Evolutionary conservation across 176 grass and related monocot genomes (phyloP), one percentile per base, ranked within the genome.

Genomic region (Oryza brachyantha): DNA sequence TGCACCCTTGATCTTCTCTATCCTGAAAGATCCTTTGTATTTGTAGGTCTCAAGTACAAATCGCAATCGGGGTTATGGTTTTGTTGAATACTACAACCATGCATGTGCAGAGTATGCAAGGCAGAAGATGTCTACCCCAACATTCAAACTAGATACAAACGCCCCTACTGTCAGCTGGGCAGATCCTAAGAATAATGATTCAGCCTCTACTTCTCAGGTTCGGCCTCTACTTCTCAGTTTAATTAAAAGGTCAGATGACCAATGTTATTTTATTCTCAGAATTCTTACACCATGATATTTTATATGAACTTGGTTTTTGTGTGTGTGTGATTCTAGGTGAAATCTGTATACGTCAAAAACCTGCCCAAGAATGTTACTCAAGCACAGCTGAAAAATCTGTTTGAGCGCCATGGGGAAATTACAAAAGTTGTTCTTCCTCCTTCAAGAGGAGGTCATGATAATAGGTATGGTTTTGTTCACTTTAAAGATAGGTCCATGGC

Each of bases 301-400:
- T 52, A 81, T 75, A 8, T 61, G 32, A 79, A 80, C 62, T 28
- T 81, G 37, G 75, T 17, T 70, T 52, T 52, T 46, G 14, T 5
- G 6, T 34, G n/a, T 37, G 22, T 70, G 31, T 32, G 31, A n/a
- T 64, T 72, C 70, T 42, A 98, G 92, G 84, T 92, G 55, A 94
- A 92, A 84, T 93, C 92, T 25, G 43, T 98, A 25, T 98, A 98
- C 87, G 92, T 94, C 34, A 98, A 98, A 87, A 94, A 98, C 74
- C 75, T 98, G 66, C 95, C 95, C 29, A 90, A 93, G 82, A 87
- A 84, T 77, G 90, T 98, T 82, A 91, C 87, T 61, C 74, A 85
- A 70, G 72, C 71, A 36, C 89, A 94, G 81, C 65, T 98, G 80
- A 79, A 83, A 70, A 86, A 81, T 26, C 45, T 98, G 13, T 98